phyloP scores from a whole-genome alignment of 306 rosid genomes.

The Prunus mira region DNA sequence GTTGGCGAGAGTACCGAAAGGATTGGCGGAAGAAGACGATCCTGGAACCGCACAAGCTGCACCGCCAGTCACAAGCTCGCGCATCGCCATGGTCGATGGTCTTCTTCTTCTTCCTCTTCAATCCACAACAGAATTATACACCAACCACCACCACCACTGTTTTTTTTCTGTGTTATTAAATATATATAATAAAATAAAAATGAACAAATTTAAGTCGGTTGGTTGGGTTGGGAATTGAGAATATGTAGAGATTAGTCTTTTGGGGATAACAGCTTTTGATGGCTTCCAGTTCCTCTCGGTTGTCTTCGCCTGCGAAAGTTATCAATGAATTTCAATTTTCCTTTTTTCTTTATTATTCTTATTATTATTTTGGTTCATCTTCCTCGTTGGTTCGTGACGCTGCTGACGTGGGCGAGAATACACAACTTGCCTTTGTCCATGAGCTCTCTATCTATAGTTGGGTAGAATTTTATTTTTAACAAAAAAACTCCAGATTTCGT shows the following conservation, averaged over 20 bases:
- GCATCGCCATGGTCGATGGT: slow-evolving; percentile 70
- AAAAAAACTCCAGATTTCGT: too few relatives aligned
- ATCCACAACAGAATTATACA: neutral
- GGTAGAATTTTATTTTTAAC: too few relatives aligned
- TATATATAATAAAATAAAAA: neutral
- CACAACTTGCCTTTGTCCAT: too few relatives aligned
- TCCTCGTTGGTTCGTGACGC: neutral
- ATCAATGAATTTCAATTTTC: neutral
- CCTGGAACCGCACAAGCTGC: slow-evolving; percentile 82
- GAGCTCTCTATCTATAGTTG: too few relatives aligned
- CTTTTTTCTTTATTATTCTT: neutral
- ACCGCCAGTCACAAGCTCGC: slow-evolving; percentile 78
- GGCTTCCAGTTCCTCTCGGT: neutral
- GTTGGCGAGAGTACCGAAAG: slow-evolving; percentile 87
- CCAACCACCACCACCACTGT: neutral
- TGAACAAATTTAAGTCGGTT: neutral
- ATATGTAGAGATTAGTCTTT: too few relatives aligned
- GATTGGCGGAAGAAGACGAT: slow-evolving; percentile 74
- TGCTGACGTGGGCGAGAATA: neutral
- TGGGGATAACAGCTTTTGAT: too few relatives aligned
- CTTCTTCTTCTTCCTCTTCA: neutral
- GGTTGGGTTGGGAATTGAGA: neutral
- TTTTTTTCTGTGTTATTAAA: neutral
- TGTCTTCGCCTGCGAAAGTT: neutral
- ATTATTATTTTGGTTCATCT: neutral